A percentile compares a stretch with the other conserved stretches of the same genome.
Conservation (phyloP, 345 rosid species). For the Acer saccharum region DNA sequence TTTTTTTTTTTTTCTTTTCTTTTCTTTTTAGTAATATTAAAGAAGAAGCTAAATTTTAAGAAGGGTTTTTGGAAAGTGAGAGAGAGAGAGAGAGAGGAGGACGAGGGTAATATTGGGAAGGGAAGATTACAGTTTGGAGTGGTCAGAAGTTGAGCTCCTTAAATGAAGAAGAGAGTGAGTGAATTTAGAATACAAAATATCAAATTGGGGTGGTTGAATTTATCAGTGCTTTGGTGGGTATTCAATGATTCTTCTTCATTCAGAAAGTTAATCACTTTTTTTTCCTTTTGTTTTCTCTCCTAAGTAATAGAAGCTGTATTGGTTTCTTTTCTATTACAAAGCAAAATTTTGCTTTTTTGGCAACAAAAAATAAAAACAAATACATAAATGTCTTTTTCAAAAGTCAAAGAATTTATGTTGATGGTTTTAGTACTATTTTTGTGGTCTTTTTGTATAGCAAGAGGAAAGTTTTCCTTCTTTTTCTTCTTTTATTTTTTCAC, state of each 20-base stretch:
- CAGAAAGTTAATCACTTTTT: slow-evolving; percentile 15
- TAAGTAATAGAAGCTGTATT: slow-evolving; percentile 1
- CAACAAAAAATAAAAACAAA: neutral
- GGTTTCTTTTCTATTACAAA: neutral
- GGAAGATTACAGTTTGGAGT: slow-evolving; percentile 24
- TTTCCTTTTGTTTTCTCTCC: neutral
- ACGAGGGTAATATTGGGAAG: slow-evolving; percentile 15
- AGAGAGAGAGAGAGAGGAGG: neutral
- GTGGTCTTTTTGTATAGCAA: neutral
- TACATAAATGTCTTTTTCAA: neutral
- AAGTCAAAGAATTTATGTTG: neutral
- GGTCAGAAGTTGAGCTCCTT: slow-evolving; percentile 33
- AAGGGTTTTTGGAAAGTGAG: neutral
- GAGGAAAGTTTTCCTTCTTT: neutral
- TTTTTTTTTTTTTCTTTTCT: neutral
- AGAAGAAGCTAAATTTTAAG: neutral
- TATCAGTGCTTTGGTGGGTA: slow-evolving; percentile 33
- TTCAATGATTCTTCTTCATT: slow-evolving; percentile 51
- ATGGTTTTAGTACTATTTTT: neutral
- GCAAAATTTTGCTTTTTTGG: neutral
- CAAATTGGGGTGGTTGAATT: slow-evolving; percentile 28
- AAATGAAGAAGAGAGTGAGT: slow-evolving; percentile 32
- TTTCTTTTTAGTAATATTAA: neutral
- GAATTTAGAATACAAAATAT: slow-evolving; percentile 7
- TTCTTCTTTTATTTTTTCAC: too few relatives aligned